These are phyloP conservation scores for Zea mays DNA, from an alignment of 176 grass and related monocot species.

Conservation along the genomic window Zm-B73-REFERENCE-NAM-5.0 NC_050100.1:221683001-221683500, in stretches of 20 bases:
- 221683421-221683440: too few species aligned
- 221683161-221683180: background rate
- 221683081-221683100: background rate
- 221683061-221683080: conserved; percentile 36
- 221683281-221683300: background rate
- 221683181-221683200: conserved; percentile 2
- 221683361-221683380: too few species aligned
- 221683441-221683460: too few species aligned
- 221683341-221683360: too few species aligned
- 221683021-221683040: conserved; percentile 1
- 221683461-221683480: too few species aligned
- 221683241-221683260: background rate
- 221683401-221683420: too few species aligned
- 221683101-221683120: background rate
- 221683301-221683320: too few species aligned
- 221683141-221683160: conserved; percentile 15
- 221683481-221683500: too few species aligned
- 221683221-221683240: background rate
- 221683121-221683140: conserved; percentile 7
- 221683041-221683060: conserved; percentile 17
- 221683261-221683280: background rate
- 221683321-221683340: too few species aligned
- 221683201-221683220: background rate
- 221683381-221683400: too few species aligned
- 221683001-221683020: background rate